A percentile compares a stretch with the other conserved stretches of the same genome.
phyloP scores from a whole-genome alignment of 768 basidiomycete genomes.

The Sarcodon sp. region DNA sequence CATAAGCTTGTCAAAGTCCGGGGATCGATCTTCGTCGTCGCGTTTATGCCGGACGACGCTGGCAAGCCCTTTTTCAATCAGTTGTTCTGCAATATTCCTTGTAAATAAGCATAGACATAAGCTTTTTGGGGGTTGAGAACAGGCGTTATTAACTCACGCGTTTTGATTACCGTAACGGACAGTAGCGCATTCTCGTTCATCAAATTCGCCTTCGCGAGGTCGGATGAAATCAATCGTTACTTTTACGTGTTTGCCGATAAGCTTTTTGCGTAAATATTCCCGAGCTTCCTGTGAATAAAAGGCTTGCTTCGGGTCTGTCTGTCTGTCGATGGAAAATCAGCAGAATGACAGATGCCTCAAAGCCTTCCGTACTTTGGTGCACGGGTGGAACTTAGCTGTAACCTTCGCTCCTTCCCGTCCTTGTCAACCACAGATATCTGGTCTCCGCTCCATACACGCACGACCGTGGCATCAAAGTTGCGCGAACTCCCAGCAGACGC shows the following conservation, averaged over 20 bases:
- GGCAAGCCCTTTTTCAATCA: constrained; percentile 89
- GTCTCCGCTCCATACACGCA: constrained; percentile 87
- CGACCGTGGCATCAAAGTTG: constrained; percentile 70
- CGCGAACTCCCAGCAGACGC: constrained; percentile 29
- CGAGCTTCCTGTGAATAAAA: constrained; percentile 86
- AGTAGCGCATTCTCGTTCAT: constrained; percentile 87
- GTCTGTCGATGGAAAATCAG: constrained; percentile 26
- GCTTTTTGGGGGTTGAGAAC: not conserved
- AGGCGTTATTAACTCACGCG: constrained; percentile 34
- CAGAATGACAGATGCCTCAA: constrained; percentile 9
- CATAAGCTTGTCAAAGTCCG: constrained; percentile 93
- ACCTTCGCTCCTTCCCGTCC: constrained; percentile 65
- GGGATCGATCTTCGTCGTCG: constrained; percentile 93
- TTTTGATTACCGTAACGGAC: constrained; percentile 75
- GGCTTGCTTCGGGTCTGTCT: constrained; percentile 76
- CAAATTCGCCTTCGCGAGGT: constrained; percentile 86
- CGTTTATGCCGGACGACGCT: constrained; percentile 85
- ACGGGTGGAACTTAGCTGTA: constrained; percentile 83
- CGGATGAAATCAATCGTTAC: constrained; percentile 84
- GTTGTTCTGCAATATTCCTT: constrained; percentile 85
- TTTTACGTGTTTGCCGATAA: constrained; percentile 83
- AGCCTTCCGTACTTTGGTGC: constrained; percentile 49
- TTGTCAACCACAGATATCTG: constrained; percentile 74
- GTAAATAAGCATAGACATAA: constrained; percentile 1
- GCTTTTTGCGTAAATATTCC: constrained; percentile 83